These are phyloP conservation scores for Cyberlindnera xylosilytica DNA, from an alignment of 805 yeast genomes.

Conservation along the genomic window DNA sequence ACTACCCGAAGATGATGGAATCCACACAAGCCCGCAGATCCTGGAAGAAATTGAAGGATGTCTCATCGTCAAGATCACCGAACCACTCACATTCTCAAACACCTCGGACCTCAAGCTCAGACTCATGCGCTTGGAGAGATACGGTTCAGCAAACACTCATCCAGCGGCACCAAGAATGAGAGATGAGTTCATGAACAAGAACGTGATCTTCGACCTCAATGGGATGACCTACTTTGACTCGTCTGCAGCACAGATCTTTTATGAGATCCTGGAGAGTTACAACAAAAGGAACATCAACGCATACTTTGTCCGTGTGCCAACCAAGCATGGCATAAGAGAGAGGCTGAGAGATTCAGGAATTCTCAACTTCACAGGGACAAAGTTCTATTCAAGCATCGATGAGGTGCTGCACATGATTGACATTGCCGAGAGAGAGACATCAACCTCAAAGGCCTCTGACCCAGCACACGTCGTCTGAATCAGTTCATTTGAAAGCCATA, in stretches of 20 bases:
- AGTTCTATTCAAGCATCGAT: slow-evolving; percentile 22
- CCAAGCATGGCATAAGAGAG: slow-evolving; percentile 42
- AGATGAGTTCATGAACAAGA: slow-evolving; percentile 44
- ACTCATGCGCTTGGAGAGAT: slow-evolving; percentile 65
- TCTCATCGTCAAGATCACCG: slow-evolving; percentile 77
- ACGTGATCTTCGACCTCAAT: slow-evolving; percentile 69
- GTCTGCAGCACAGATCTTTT: slow-evolving; percentile 70
- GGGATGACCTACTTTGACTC: slow-evolving; percentile 84
- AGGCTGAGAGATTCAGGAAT: slow-evolving; percentile 58
- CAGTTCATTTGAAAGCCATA: too few species aligned
- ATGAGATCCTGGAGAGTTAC: slow-evolving; percentile 58
- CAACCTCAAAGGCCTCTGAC: slow-evolving; percentile 1
- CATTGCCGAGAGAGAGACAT: slow-evolving; percentile 2
- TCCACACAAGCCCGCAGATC: slow-evolving; percentile 2
- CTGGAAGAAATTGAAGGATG: slow-evolving; percentile 62
- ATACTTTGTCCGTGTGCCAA: slow-evolving; percentile 58
- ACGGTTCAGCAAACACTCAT: slow-evolving; percentile 71
- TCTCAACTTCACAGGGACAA: slow-evolving; percentile 30
- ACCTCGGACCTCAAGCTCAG: slow-evolving; percentile 71
- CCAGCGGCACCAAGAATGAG: slow-evolving; percentile 65
- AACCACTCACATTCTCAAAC: slow-evolving; percentile 86
- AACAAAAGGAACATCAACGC: slow-evolving; percentile 52
- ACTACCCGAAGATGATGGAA: slow-evolving; percentile 31
- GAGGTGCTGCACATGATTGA: slow-evolving; percentile 25
- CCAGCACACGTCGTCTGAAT: slow-evolving; percentile 3